Percentiles rank a stretch among this genome's conserved stretches.
These are phyloP conservation scores for Yarrowia divulgata DNA, from an alignment of 805 yeast genomes.

Conservation along the genomic window DNA sequence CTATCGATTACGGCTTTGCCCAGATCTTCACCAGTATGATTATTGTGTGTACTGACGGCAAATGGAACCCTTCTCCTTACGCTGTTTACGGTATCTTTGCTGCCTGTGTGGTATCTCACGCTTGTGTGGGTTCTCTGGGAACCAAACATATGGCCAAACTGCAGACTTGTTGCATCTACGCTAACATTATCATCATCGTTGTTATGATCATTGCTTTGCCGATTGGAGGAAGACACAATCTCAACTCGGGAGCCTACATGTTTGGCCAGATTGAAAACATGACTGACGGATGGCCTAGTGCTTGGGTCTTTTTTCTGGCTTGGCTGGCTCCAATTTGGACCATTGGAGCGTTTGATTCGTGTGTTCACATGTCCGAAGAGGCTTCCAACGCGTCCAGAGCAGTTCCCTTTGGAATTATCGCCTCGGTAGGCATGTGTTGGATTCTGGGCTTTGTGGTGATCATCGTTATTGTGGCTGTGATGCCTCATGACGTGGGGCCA, in stretches of 20 bases:
- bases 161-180: background rate
- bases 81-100: conserved; percentile 7
- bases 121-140: conserved; percentile 4
- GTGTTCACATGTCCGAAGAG: conserved; percentile 14
- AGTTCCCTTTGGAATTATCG: conserved; percentile 11
- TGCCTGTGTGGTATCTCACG: conserved; percentile 9
- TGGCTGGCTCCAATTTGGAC: conserved; percentile 22
- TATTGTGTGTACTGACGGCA: conserved; percentile 9
- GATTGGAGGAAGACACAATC: background rate
- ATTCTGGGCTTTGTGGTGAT: conserved; percentile 4
- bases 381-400: conserved; percentile 1
- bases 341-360: conserved; percentile 16
- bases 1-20: conserved; percentile 74
- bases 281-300: conserved; percentile 6
- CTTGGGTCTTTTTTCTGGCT: conserved; percentile 7
- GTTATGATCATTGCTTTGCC: conserved; percentile 13
- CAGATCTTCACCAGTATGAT: conserved; percentile 54
- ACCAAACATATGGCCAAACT: conserved; percentile 19
- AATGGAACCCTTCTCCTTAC: conserved; percentile 17
- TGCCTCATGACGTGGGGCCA: conserved; percentile 5
- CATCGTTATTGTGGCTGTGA: background rate
- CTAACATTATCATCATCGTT: conserved; percentile 2
- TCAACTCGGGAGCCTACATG: conserved; percentile 9
- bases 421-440: conserved; percentile 16
- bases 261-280: conserved; percentile 10